A percentile compares a stretch with the other conserved stretches of the same genome.
These are phyloP conservation scores for Hypoxylon rubiginosum DNA, from an alignment of 2,329 filamentous ascomycete genomes.

Conservation along the genomic window DNA sequence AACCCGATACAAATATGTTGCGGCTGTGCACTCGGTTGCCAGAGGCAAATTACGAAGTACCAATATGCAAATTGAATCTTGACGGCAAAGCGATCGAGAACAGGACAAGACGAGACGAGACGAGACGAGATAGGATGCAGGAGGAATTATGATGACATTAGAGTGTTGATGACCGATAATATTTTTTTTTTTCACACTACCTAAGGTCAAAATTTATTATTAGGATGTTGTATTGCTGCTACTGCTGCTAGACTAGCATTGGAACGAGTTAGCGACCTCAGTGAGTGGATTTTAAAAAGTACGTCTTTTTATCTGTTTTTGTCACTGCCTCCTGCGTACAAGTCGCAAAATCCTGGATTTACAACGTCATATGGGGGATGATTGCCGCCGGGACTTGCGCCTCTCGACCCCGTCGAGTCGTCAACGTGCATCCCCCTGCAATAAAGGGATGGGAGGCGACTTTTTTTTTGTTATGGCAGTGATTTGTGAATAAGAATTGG, in stretches of 20 bases:
- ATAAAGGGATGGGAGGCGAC: slow-evolving; percentile 15
- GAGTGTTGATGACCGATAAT: slow-evolving; percentile 13
- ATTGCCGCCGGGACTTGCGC: slow-evolving; percentile 30
- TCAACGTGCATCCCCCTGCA: slow-evolving; percentile 33
- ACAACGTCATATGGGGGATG: slow-evolving; percentile 39
- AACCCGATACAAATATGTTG: slow-evolving; percentile 18
- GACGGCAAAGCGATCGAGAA: slow-evolving; percentile 16
- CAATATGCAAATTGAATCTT: slow-evolving; percentile 8
- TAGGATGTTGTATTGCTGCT: slow-evolving; percentile 28
- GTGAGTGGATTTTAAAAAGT: slow-evolving; percentile 1
- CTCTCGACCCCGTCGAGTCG: slow-evolving; percentile 16
- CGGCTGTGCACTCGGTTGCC: neutral
- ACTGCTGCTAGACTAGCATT: slow-evolving; percentile 17
- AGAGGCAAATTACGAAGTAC: slow-evolving; percentile 8
- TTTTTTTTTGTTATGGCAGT: neutral
- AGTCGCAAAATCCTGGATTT: slow-evolving; percentile 31
- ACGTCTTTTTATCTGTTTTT: slow-evolving; percentile 21
- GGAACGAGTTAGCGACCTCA: slow-evolving; percentile 14
- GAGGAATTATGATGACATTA: slow-evolving; percentile 18
- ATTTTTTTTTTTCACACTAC: slow-evolving; percentile 21
- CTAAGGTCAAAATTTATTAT: slow-evolving; percentile 32
- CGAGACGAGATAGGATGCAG: slow-evolving; percentile 6
- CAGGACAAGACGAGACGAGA: too few relatives aligned
- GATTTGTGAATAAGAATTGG: neutral
- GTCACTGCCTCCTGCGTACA: slow-evolving; percentile 4